These are phyloP conservation scores for Colletotrichum abscissum DNA, from an alignment of 2,329 filamentous ascomycete genomes.

Conservation along the genomic window DNA sequence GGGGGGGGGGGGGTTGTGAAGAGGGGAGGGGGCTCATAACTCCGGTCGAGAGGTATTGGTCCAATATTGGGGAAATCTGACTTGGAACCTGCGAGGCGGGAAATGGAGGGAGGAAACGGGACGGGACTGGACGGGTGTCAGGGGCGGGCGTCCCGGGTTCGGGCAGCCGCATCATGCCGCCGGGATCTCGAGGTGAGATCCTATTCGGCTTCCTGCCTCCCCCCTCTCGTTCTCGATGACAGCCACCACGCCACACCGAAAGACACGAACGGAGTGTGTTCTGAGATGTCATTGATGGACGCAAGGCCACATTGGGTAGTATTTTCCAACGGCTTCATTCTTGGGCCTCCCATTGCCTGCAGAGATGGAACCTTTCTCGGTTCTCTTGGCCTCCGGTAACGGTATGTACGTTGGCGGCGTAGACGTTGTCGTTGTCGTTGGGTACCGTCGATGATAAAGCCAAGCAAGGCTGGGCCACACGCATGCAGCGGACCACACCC, in stretches of 20 bases:
- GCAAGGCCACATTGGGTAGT: neutral
- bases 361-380: neutral
- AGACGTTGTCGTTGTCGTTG: neutral
- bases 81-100: neutral
- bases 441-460: neutral
- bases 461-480: neutral
- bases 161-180: constrained; percentile 22
- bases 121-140: constrained; percentile 3
- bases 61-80: neutral
- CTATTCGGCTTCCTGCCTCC: neutral
- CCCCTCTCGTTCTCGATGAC: neutral
- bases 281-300: neutral
- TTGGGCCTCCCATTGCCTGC: neutral
- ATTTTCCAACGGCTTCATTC: neutral
- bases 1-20: too few species aligned
- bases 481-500: neutral
- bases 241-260: neutral
- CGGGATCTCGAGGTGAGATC: neutral
- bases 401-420: neutral
- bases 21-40: neutral
- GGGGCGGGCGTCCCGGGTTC: constrained; percentile 17
- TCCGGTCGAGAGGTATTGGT: neutral
- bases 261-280: neutral
- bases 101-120: neutral
- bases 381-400: neutral